A percentile compares a stretch with the other conserved stretches of the same genome.
Conservation (phyloP, 257 asterid species). For the Penstemon newberryi region DNA sequence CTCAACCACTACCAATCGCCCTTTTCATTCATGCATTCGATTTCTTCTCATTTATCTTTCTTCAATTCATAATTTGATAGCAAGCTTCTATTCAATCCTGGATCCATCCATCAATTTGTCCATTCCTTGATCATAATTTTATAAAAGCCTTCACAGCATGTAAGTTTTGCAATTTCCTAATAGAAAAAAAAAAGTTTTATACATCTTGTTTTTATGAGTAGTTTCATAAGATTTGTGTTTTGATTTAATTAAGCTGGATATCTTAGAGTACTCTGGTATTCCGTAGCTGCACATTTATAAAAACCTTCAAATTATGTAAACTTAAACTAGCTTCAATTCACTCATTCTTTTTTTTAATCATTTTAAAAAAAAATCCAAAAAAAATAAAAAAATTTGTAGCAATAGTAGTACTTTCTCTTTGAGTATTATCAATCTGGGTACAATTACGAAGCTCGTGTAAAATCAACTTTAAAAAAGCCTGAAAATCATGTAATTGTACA, state of each 20-base stretch:
- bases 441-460: constrained; percentile 45
- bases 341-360: neutral
- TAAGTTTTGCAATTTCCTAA: neutral
- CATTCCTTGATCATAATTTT: constrained; percentile 13
- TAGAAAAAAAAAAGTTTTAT: neutral
- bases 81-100: neutral
- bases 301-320: constrained; percentile 60
- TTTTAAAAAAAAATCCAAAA: constrained; percentile 25
- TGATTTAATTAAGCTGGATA: constrained; percentile 44
- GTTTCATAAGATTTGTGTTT: constrained; percentile 1
- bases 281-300: constrained; percentile 62
- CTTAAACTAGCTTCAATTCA: constrained; percentile 1
- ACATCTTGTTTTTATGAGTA: neutral
- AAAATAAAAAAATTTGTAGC: neutral
- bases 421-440: constrained; percentile 43
- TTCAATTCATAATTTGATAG: too few relatives aligned
- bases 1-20: too few relatives aligned
- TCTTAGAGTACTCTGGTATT: constrained; percentile 24
- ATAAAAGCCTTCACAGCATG: constrained; percentile 22
- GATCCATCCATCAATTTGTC: neutral
- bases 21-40: too few relatives aligned
- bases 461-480: constrained; percentile 42
- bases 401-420: neutral
- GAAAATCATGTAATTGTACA: constrained; percentile 39
- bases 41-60: too few relatives aligned